Evolutionary conservation across 345 rosid genomes (phyloP), one percentile per base, ranked within the genome.

Genomic region (Hevea brasiliensis): DNA sequence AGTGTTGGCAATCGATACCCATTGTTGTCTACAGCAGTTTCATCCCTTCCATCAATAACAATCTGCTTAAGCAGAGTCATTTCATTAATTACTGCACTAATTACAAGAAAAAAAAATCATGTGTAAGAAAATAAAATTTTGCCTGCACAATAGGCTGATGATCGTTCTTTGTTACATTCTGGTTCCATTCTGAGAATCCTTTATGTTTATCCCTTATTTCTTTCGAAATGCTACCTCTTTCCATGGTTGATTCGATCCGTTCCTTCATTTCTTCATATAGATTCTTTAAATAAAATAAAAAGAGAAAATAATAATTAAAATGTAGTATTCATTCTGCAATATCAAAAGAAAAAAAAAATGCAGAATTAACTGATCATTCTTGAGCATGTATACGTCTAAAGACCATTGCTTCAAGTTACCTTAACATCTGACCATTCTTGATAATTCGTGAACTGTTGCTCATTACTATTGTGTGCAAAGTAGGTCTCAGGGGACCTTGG

Each of bases 401-500:
- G 51, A 58, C 21, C 15, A 40, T 42, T 4, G 13, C 41, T 17
- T 18, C 0, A n/a, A 32, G 14, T 45, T 71, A 71, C 80, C 84
- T 79, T 53, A 6, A 66, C 71, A 42, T n/a, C 37, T 37, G 62
- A 27, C 61, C 32, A 66, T 57, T 72, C 80, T 58, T 50, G 71
- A 53, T 75, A 71, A 35, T 51, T 67, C 20, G 53, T 69, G 13
- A 42, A 14, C 18, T 50, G 59, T 56, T 24, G 72, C 12, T 7
- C 51, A 41, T 69, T 67, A 6, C 2, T 32, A 1, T 50, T 8
- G 40, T 61, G 65, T 35, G 88, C 73, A 72, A 91, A 91, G 84
- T 90, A 91, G 83, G 88, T 84, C 69, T 88, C 91, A 0, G 98
- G 97, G 17, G 97, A 89, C 68, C 93, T 84, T 47, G 96, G 96